These are phyloP conservation scores for Roridomyces roridus DNA, from an alignment of 768 basidiomycete genomes.

Conservation along the genomic window DNA sequence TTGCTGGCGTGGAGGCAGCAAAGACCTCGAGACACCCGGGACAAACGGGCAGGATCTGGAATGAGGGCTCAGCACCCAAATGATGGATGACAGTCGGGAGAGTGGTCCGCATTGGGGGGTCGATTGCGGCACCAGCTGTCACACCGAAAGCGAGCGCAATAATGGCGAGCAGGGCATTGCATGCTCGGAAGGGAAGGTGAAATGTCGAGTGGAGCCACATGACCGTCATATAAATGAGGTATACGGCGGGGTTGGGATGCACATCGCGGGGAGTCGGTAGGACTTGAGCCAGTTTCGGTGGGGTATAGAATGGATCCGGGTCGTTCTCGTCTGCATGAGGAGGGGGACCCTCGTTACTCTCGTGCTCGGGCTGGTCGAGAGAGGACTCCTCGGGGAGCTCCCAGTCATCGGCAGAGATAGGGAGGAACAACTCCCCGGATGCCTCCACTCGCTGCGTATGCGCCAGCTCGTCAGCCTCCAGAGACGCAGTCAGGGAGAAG, in stretches of 20 bases:
- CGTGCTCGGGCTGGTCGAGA: background rate
- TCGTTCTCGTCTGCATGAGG: background rate
- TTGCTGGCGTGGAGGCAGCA: conserved; percentile 1
- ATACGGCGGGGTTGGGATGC: conserved; percentile 24
- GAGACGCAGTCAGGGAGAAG: too few species aligned
- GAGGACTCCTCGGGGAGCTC: background rate
- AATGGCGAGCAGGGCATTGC: conserved; percentile 27
- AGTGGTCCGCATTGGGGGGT: conserved; percentile 23
- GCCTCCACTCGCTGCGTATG: too few species aligned
- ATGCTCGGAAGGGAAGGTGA: conserved; percentile 33
- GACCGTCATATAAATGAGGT: conserved; percentile 29
- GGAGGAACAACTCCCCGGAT: background rate
- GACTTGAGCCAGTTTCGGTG: background rate
- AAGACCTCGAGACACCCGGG: conserved; percentile 28
- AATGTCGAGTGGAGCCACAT: conserved; percentile 34
- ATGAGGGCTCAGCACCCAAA: conserved; percentile 23
- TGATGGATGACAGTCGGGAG: conserved; percentile 25
- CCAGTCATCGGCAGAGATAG: background rate
- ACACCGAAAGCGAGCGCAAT: conserved; percentile 26
- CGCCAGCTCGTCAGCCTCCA: too few species aligned
- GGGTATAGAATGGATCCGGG: background rate
- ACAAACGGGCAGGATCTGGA: conserved; percentile 29
- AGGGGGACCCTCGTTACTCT: background rate
- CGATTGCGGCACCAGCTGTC: conserved; percentile 1
- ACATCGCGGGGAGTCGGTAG: background rate